Base-by-base conservation (phyloP, 2,329 filamentous ascomycete species). In the Pseudogymnoascus verrucosus region DNA sequence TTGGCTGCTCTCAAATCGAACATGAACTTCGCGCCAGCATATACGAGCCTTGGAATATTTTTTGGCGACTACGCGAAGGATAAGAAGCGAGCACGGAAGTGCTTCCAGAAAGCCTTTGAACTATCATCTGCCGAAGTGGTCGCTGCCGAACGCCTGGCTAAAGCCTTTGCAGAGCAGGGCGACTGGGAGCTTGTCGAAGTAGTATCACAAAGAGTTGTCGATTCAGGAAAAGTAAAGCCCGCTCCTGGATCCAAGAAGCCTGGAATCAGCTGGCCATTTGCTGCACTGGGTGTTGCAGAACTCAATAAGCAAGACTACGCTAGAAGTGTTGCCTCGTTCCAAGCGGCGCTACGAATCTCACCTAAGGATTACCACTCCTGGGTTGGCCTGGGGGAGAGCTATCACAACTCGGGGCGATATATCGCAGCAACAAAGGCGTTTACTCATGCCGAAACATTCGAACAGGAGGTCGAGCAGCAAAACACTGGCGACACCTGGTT, bases 131-230 rank as follows among this genome's bases (percentile, higher is more conserved):
- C 90, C 0, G 95, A 99, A 73, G 84, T 96, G 0, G 82, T 89
- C 68, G 91, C 95, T 37, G 95, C 95, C 0, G 91, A 98, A 74
- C 85, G 91, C 28, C 82, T 99, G 14, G 93, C 95, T 1, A 84
- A 85, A 65, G 87, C 87, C 0, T 99, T 97, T 74, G 93, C 96
- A 0, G 87, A 96, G 62, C 88, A 92, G 68, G 87, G 90, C 39
- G 95, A 99, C 71, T 99, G 95, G 95, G 95, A 98, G 68, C 86
- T 96, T 61, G 96, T 99, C 6, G 95, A 98, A 76, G 85, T 96
- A 19, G 88, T 99, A 34, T 89, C 95, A 1, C 90, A 93, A 73
- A 86, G 96, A 61, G 90, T 97, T 0, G 88, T 98, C 2, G 91
- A 97, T 67, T 97, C 93, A n/a, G 95, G 95, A 62, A 95, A 92